Evolutionary conservation across 2,329 filamentous ascomycete genomes (phyloP).

Genomic region (Pseudocercospora fijiensis): DNA sequence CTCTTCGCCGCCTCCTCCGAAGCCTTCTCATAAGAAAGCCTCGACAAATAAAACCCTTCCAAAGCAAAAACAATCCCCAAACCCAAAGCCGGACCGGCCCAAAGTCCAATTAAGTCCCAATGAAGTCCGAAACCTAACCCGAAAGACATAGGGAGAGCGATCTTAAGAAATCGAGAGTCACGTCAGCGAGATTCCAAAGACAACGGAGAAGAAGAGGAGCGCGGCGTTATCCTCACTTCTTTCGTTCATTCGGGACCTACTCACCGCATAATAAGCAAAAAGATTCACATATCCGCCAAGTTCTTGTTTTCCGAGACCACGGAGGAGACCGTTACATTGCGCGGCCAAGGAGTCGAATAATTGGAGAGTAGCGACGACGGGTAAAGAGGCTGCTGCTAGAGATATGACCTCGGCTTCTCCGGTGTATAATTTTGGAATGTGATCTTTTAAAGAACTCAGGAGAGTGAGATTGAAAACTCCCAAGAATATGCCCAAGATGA

Average conservation of each 20-base stretch:
- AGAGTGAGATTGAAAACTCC: constrained; percentile 75
- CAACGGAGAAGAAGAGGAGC: too few relatives aligned
- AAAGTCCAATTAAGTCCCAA: constrained; percentile 78
- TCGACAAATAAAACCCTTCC: constrained; percentile 58
- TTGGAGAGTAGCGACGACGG: constrained; percentile 83
- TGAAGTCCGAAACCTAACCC: constrained; percentile 71
- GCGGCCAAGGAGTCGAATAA: constrained; percentile 80
- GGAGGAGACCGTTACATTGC: constrained; percentile 78
- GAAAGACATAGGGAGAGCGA: constrained; percentile 83
- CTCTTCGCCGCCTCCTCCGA: constrained; percentile 60
- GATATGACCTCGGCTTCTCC: constrained; percentile 64
- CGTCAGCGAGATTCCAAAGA: neutral
- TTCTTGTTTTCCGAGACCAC: constrained; percentile 83
- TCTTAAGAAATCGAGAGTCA: constrained; percentile 24
- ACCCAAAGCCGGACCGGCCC: constrained; percentile 65
- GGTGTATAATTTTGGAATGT: constrained; percentile 75
- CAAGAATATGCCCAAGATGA: constrained; percentile 66
- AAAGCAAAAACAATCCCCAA: constrained; percentile 59
- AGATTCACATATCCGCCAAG: constrained; percentile 88
- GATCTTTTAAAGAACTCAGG: constrained; percentile 65
- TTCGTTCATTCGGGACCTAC: too few relatives aligned
- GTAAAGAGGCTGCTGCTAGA: constrained; percentile 67
- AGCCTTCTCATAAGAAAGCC: constrained; percentile 57
- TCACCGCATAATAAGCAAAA: constrained; percentile 73
- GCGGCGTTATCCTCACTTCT: too few relatives aligned